Evolutionary conservation across 305 asterid genomes (phyloP).

Genomic region (Fraxinus ornus): DNA sequence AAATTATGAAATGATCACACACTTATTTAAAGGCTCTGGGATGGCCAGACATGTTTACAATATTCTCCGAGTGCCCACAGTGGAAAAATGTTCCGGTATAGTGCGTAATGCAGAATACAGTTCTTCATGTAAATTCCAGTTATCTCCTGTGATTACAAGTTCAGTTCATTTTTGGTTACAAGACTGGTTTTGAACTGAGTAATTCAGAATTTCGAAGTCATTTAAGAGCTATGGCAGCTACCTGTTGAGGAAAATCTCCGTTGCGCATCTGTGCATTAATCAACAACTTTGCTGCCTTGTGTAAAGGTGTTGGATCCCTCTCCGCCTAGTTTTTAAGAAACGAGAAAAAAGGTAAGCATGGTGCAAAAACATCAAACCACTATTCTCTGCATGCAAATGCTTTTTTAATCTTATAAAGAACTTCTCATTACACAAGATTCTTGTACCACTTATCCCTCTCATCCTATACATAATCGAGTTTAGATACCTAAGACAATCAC

Average conservation of each 20-base stretch:
- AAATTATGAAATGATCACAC: neutral
- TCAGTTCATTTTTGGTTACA: neutral
- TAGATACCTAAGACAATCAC: neutral
- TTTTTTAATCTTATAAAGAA: neutral
- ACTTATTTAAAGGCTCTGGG: slow-evolving; percentile 21
- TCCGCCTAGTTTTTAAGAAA: slow-evolving; percentile 39
- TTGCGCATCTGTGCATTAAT: slow-evolving; percentile 74
- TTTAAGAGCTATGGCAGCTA: slow-evolving; percentile 10
- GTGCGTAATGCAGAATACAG: slow-evolving; percentile 65
- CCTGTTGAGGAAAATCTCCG: slow-evolving; percentile 90
- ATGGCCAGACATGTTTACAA: slow-evolving; percentile 56
- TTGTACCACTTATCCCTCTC: neutral
- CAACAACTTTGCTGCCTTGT: slow-evolving; percentile 70
- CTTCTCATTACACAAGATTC: neutral
- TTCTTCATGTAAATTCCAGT: slow-evolving; percentile 68
- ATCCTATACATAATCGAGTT: neutral
- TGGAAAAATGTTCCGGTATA: slow-evolving; percentile 53
- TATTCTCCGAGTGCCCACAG: slow-evolving; percentile 70
- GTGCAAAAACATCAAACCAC: neutral
- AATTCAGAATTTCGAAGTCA: neutral
- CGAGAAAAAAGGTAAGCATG: neutral
- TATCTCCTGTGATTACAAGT: slow-evolving; percentile 44
- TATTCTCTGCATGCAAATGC: neutral
- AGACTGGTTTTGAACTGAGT: neutral
- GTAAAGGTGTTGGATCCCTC: slow-evolving; percentile 68